phyloP scores from a whole-genome alignment of 2,329 filamentous ascomycete genomes.

The Ophiostoma pallidulum region DNA sequence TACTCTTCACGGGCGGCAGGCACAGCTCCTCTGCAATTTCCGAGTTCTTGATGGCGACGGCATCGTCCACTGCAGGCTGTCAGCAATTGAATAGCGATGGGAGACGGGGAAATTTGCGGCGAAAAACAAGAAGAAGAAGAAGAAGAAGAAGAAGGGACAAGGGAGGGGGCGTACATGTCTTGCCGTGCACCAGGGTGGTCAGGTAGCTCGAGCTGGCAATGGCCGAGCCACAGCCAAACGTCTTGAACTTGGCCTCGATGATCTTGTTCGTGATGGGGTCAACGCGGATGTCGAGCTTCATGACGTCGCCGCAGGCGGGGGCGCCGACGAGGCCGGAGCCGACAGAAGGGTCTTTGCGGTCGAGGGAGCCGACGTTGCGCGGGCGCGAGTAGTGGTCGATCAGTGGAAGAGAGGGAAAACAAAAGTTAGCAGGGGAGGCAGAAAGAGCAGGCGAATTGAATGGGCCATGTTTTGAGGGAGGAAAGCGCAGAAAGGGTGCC shows the following conservation, averaged over 20 bases:
- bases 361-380: slow-evolving; percentile 47
- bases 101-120: neutral
- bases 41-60: slow-evolving; percentile 85
- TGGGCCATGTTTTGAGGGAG: neutral
- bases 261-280: slow-evolving; percentile 83
- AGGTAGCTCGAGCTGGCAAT: slow-evolving; percentile 93
- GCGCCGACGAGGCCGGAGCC: slow-evolving; percentile 86
- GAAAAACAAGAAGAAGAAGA: too few species aligned
- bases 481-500: neutral
- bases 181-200: slow-evolving; percentile 78
- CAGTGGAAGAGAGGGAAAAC: slow-evolving; percentile 11
- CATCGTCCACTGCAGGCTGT: slow-evolving; percentile 88
- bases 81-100: neutral
- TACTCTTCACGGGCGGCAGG: slow-evolving; percentile 77
- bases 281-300: slow-evolving; percentile 90
- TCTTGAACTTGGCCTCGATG: slow-evolving; percentile 95
- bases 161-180: slow-evolving; percentile 45
- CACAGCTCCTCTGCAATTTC: slow-evolving; percentile 97
- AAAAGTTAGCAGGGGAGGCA: neutral
- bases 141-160: too few species aligned
- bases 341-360: slow-evolving; percentile 71
- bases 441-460: neutral
- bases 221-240: slow-evolving; percentile 86
- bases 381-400: slow-evolving; percentile 21
- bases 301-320: slow-evolving; percentile 86